Evolutionary conservation across 257 asterid genomes (phyloP).

Genomic region (Solanum arcanum): DNA sequence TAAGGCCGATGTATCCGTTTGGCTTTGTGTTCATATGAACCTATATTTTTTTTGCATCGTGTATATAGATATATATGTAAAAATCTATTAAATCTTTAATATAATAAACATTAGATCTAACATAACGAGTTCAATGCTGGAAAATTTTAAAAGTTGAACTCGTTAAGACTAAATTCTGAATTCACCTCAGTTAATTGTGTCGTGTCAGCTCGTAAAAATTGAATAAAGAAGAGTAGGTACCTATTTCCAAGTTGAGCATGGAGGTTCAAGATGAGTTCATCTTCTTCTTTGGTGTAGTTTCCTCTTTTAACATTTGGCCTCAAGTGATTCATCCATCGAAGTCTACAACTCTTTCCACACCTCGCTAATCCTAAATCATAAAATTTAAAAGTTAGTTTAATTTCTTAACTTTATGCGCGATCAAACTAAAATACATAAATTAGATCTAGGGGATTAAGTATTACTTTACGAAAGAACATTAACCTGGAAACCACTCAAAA

Average conservation of each 20-base stretch:
- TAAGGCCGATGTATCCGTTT: not conserved
- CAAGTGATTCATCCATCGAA: slow-evolving; percentile 8
- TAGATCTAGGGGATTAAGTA: no score
- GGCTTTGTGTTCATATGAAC: not conserved
- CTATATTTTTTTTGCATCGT: not conserved
- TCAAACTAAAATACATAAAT: no score
- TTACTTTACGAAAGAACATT: no score
- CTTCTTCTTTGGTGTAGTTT: slow-evolving; percentile 1
- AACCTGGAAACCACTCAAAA: no score
- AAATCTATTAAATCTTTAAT: no score
- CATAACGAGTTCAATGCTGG: not conserved
- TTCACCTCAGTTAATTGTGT: not conserved
- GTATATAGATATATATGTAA: no score
- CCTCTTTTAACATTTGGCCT: slow-evolving; percentile 5
- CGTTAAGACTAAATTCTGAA: not conserved
- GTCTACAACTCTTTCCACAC: slow-evolving; percentile 12
- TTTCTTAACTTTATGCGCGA: no score
- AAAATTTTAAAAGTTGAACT: not conserved
- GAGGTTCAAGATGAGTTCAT: not conserved
- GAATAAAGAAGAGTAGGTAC: not conserved
- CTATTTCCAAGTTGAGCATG: slow-evolving; percentile 7
- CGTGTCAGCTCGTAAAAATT: not conserved
- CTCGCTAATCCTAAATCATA: not conserved
- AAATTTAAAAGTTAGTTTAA: no score
- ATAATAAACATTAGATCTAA: not conserved